Percentiles rank a stretch among this genome's conserved stretches.
Evolutionary conservation across 495 filamentous ascomycete genomes (phyloP).

Genomic region (Trichocladium uniseriatum): DNA sequence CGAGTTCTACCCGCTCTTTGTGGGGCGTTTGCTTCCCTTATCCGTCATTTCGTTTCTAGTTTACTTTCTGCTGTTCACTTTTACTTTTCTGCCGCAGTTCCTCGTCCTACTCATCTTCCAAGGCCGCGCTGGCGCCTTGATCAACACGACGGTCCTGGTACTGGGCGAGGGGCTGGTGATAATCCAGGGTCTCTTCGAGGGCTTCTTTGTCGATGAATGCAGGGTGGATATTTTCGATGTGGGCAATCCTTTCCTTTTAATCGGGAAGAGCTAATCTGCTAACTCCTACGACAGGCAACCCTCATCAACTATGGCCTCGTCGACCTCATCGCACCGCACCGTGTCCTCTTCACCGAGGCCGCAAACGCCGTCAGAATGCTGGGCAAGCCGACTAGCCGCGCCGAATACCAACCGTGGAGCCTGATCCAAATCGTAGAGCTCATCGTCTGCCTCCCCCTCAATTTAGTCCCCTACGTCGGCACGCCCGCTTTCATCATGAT

Average conservation of each 20-base stretch:
- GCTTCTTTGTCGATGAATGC: conserved; percentile 72
- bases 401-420: conserved; percentile 60
- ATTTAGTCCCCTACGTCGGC: conserved; percentile 80
- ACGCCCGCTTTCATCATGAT: conserved; percentile 69
- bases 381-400: conserved; percentile 60
- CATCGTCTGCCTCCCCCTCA: conserved; percentile 71
- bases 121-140: conserved; percentile 61
- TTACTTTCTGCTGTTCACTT: conserved; percentile 66
- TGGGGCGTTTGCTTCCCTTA: conserved; percentile 58
- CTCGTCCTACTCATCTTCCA: conserved; percentile 75
- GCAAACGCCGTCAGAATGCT: conserved; percentile 60
- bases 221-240: conserved; percentile 92
- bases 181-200: conserved; percentile 66
- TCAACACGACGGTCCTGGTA: conserved; percentile 69
- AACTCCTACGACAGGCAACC: conserved; percentile 26
- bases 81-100: conserved; percentile 82
- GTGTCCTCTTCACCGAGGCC: conserved; percentile 53
- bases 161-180: conserved; percentile 74
- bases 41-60: conserved; percentile 63
- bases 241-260: conserved; percentile 27
- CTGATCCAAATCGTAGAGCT: conserved; percentile 70
- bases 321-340: conserved; percentile 57
- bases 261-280: neutral
- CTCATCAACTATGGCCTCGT: conserved; percentile 42
- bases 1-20: conserved; percentile 57